phyloP scores from a whole-genome alignment of 2,329 filamentous ascomycete species.

The Grosmannia clavigera region DNA sequence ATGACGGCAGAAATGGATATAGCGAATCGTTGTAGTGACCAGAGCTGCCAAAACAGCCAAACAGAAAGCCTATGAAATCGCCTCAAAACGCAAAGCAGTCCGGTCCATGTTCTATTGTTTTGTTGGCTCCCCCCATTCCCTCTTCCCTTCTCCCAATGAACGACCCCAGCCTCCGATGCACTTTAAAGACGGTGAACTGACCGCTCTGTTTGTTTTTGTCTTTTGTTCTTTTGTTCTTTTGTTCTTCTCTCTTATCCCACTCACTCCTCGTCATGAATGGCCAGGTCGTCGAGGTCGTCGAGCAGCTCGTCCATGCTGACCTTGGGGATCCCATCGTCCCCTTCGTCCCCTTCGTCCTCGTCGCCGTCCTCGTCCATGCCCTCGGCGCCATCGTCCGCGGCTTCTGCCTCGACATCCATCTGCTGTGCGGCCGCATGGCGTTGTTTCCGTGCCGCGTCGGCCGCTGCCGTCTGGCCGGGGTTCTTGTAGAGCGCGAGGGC shows the following conservation, averaged over 20 bases:
- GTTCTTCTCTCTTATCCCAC: neutral
- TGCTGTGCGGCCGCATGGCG: conserved; percentile 16
- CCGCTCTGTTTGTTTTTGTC: neutral
- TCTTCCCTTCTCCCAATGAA: neutral
- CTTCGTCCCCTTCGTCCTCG: conserved; percentile 18
- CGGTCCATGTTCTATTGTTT: conserved; percentile 1
- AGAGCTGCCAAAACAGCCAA: neutral
- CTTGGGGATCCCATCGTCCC: conserved; percentile 53
- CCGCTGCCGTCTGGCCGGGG: conserved; percentile 32
- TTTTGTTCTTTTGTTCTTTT: neutral
- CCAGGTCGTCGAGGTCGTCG: conserved; percentile 87
- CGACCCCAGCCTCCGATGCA: neutral
- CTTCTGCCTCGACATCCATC: conserved; percentile 39
- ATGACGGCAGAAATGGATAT: neutral
- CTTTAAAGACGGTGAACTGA: neutral
- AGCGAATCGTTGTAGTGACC: neutral
- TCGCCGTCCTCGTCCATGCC: conserved; percentile 35
- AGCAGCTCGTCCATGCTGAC: conserved; percentile 72
- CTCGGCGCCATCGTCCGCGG: conserved; percentile 23
- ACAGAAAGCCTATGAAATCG: neutral
- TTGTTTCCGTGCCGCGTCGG: conserved; percentile 17
- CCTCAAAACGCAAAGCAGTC: neutral
- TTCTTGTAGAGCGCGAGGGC: conserved; percentile 81
- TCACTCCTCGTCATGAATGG: conserved; percentile 42
- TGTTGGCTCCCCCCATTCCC: neutral